These are phyloP conservation scores for Lobulomyces angularis DNA, from an alignment of 192 early-diverging fungal genomes.

Conservation along the genomic window DNA sequence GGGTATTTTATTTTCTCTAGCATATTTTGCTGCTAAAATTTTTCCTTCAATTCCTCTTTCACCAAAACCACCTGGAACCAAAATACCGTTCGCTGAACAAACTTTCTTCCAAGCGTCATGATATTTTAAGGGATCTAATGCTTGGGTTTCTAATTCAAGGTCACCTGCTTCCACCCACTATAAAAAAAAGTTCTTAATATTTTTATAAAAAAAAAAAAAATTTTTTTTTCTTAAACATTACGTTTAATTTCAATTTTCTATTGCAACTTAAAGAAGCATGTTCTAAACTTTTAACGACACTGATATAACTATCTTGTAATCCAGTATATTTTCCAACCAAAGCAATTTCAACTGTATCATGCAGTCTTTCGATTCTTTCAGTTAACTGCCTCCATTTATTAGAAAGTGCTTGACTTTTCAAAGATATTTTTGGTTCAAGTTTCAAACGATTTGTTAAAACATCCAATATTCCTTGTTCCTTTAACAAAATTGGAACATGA, in stretches of 20 bases:
- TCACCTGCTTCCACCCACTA: slow-evolving; percentile 93
- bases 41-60: slow-evolving; percentile 93
- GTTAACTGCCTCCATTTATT: slow-evolving; percentile 79
- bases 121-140: slow-evolving; percentile 79
- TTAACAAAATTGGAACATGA: slow-evolving; percentile 86
- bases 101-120: slow-evolving; percentile 90
- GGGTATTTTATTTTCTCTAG: slow-evolving; percentile 91
- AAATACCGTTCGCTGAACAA: slow-evolving; percentile 76
- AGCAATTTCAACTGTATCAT: slow-evolving; percentile 75
- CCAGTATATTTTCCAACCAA: slow-evolving; percentile 96
- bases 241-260: slow-evolving; percentile 61
- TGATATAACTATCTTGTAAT: slow-evolving; percentile 93
- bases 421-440: slow-evolving; percentile 47
- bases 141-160: slow-evolving; percentile 62
- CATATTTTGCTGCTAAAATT: slow-evolving; percentile 88
- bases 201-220: slow-evolving; percentile 11
- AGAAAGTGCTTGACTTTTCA: slow-evolving; percentile 54
- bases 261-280: slow-evolving; percentile 80
- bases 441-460: slow-evolving; percentile 70
- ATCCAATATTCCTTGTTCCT: slow-evolving; percentile 73
- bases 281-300: slow-evolving; percentile 90
- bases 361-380: slow-evolving; percentile 55
- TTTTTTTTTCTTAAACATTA: background rate
- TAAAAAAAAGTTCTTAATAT: slow-evolving; percentile 11
- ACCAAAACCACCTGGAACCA: slow-evolving; percentile 97